A percentile compares a stretch with the other conserved stretches of the same genome.
phyloP scores from a whole-genome alignment of 805 yeast genomes.

The Candida sakaeoensis region DNA sequence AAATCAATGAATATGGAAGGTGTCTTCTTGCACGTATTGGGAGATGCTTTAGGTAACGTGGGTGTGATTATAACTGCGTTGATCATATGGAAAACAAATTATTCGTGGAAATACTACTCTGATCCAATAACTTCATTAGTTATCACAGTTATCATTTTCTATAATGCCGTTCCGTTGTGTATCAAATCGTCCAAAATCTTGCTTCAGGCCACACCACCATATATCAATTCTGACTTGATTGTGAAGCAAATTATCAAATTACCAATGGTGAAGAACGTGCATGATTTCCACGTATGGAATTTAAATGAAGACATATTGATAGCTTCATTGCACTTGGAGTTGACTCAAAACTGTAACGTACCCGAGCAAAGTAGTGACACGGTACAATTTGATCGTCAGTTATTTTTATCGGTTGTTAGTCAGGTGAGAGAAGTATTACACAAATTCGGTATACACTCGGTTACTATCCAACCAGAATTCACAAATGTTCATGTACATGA shows the following conservation, averaged over 20 bases:
- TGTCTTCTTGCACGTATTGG: constrained; percentile 89
- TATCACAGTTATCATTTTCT: constrained; percentile 83
- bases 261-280: constrained; percentile 77
- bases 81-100: constrained; percentile 91
- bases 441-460: constrained; percentile 82
- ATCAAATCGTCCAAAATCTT: constrained; percentile 80
- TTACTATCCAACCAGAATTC: constrained; percentile 96
- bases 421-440: constrained; percentile 77
- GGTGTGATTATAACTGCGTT: constrained; percentile 90
- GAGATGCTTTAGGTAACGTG: constrained; percentile 92
- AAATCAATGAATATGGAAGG: constrained; percentile 96
- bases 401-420: constrained; percentile 65
- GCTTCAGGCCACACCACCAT: constrained; percentile 89
- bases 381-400: constrained; percentile 33
- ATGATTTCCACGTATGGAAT: constrained; percentile 97
- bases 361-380: constrained; percentile 12
- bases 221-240: constrained; percentile 71
- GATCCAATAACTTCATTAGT: constrained; percentile 86
- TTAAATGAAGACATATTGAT: constrained; percentile 80
- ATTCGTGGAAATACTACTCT: constrained; percentile 77
- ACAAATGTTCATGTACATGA: constrained; percentile 12
- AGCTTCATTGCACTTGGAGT: constrained; percentile 85
- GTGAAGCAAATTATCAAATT: constrained; percentile 63
- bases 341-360: constrained; percentile 24
- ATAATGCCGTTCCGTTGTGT: constrained; percentile 89